These are phyloP conservation scores for Ceratobasidium sp. DNA, from an alignment of 1,284 basidiomycete species.

Conservation along the genomic window DNA sequence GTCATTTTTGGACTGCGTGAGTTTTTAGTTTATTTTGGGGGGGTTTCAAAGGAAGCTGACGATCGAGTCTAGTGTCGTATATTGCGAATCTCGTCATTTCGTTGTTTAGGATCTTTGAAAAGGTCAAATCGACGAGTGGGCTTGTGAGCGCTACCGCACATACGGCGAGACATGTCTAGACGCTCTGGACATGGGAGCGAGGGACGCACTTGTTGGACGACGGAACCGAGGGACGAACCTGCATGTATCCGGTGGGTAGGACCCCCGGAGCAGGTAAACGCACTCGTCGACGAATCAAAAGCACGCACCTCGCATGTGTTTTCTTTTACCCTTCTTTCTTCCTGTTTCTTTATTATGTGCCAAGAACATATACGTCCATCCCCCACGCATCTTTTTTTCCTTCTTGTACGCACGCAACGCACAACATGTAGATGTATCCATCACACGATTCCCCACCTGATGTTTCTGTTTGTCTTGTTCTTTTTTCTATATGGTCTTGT, in stretches of 20 bases:
- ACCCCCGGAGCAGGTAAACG: not conserved
- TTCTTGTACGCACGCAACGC: conserved; percentile 1
- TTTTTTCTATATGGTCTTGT: not conserved
- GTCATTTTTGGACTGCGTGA: conserved; percentile 31
- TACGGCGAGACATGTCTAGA: conserved; percentile 24
- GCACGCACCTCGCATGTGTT: conserved; percentile 11
- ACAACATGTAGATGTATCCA: conserved; percentile 24
- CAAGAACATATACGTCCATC: not conserved
- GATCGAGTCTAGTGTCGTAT: conserved; percentile 77
- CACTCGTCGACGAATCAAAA: not conserved
- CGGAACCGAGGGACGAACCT: not conserved
- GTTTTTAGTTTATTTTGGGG: conserved; percentile 35
- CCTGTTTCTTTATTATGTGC: conserved; percentile 1
- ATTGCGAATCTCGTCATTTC: conserved; percentile 83
- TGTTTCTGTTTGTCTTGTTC: not conserved
- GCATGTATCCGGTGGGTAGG: no score
- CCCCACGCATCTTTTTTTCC: not conserved
- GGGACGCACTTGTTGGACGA: not conserved
- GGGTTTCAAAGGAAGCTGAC: conserved; percentile 70
- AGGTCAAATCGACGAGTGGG: conserved; percentile 67
- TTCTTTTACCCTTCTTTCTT: conserved; percentile 16
- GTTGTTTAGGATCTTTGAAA: conserved; percentile 86
- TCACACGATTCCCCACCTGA: conserved; percentile 10
- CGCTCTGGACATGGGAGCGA: not conserved
- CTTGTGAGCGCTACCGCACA: not conserved